Evolutionary conservation across 1,284 basidiomycete genomes (phyloP), one percentile per base, ranked within the genome.

Genomic region (Moniliophthora roreri): DNA sequence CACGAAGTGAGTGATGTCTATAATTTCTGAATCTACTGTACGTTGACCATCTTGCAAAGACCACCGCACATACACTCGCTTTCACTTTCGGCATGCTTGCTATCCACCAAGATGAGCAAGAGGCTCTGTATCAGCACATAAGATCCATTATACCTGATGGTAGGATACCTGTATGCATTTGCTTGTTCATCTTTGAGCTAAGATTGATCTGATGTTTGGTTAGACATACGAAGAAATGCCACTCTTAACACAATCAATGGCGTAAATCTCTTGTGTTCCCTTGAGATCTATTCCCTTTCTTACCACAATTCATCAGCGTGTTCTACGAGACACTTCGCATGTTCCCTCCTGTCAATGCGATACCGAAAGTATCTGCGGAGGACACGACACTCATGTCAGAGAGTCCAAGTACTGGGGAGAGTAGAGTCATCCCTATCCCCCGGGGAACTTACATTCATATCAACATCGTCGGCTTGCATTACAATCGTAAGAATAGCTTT

Each of bases 281-380:
- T n/a, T n/a, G n/a, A 32, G 11, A 32, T 23, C n/a, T 21, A 9
- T 48, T 44, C 55, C 56, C n/a, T 20, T 45, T 53, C 21, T 26
- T 54, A 48, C 51, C 55, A 13, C 53, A 36, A 44, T 44, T 10
- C 26, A 21, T 18, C 51, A 84, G 81, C 9, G 78, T 81, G 1
- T 69, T 83, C 53, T 74, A 84, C 62, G 85, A 88, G 65, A 78
- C 82, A 0, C 67, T 87, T 9, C 74, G 85, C 16, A 66, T 85
- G 59, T 84, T 79, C 61, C 80, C 84, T 41, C 74, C 81, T 8
- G 83, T 73, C 1, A 59, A 64, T 1, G 59, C 45, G 3, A 70
- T 86, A 32, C 81, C 82, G 10, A 86, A 86, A 63, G 44, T 62
- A 5, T 72, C 73, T 38, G 68, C 70, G 0, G 75, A 80, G 58